Evolutionary conservation across 257 asterid species (phyloP).

Genomic region (Nemophila menziesii): DNA sequence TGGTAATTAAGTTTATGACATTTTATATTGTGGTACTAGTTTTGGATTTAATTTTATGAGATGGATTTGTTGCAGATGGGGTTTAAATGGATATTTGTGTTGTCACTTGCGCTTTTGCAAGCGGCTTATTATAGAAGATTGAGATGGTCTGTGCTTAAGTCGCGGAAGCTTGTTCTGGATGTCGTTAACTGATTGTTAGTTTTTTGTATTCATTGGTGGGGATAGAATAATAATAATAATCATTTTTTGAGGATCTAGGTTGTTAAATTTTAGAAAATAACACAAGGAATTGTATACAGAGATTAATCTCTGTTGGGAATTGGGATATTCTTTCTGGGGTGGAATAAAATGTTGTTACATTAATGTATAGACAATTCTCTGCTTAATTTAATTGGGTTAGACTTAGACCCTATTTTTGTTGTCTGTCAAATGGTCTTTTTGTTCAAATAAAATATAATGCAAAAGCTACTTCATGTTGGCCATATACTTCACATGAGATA

Average conservation of each 20-base stretch:
- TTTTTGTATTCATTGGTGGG: neutral
- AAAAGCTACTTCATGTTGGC: no score
- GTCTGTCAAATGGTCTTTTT: no score
- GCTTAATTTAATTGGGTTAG: neutral
- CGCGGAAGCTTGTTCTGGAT: conserved; percentile 62
- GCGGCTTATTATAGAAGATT: conserved; percentile 55
- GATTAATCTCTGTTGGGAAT: neutral
- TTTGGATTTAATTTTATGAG: no score
- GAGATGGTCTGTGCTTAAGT: conserved; percentile 59
- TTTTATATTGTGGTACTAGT: neutral
- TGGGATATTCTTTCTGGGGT: neutral
- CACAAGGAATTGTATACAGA: neutral
- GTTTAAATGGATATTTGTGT: conserved; percentile 54
- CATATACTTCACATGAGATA: no score
- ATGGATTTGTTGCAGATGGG: conserved; percentile 46
- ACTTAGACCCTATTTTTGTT: no score
- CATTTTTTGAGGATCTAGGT: conserved; percentile 1
- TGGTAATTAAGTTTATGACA: conserved; percentile 24
- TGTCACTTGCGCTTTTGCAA: conserved; percentile 62
- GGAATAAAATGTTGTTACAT: neutral
- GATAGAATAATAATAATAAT: neutral
- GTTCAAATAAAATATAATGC: no score
- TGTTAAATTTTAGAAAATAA: neutral
- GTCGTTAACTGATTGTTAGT: conserved; percentile 35
- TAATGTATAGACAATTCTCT: neutral